Conservation (phyloP, 768 basidiomycete genomes). For the Tulasnella calospora region DNA sequence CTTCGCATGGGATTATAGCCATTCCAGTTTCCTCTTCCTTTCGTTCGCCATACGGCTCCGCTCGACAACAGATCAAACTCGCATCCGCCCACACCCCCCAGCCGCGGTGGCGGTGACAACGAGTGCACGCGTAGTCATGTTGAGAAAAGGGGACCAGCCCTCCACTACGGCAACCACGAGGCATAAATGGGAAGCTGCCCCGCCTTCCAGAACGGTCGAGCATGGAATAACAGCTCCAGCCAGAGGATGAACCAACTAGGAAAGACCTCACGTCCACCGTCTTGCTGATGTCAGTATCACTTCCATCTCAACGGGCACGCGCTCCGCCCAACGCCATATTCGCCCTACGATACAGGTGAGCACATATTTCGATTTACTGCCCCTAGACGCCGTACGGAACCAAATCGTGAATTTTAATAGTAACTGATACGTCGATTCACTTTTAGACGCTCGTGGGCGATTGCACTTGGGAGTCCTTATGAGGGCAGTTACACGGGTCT, state of each 20-base stretch:
- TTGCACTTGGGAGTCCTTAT: no score
- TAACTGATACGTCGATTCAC: not conserved
- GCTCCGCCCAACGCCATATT: not conserved
- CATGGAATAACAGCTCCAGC: not conserved
- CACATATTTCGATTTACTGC: not conserved
- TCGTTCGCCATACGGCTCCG: no score
- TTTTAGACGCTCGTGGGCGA: not conserved
- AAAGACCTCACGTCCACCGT: not conserved
- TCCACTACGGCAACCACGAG: no score
- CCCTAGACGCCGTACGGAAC: not conserved
- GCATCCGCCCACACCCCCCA: no score
- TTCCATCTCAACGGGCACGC: not conserved
- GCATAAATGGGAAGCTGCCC: no score
- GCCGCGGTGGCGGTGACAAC: no score
- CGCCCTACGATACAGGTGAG: not conserved
- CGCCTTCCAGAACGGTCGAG: no score
- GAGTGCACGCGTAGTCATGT: no score
- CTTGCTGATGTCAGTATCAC: not conserved
- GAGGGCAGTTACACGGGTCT: no score
- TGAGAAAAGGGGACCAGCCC: no score
- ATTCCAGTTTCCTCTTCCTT: no score
- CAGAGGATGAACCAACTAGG: not conserved
- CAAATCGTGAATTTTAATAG: not conserved
- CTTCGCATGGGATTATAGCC: not conserved
- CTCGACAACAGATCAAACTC: no score